phyloP scores from a whole-genome alignment of 148 eudicot species.

The Rhododendron ovatum region DNA sequence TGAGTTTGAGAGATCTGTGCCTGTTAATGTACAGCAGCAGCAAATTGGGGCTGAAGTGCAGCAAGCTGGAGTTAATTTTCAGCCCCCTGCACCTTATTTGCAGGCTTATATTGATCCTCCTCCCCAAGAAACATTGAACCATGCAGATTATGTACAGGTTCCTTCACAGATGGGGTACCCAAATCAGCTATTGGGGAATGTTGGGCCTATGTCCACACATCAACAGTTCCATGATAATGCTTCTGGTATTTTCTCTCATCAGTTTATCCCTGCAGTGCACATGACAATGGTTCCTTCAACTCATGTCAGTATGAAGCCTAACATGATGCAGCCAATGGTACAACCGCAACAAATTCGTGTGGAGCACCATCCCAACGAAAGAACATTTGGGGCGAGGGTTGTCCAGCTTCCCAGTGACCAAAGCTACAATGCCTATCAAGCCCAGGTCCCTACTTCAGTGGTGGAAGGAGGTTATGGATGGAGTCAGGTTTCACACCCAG shows the following conservation, averaged over 20 bases:
- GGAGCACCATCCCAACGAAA: slow-evolving; percentile 25
- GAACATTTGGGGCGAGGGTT: slow-evolving; percentile 27
- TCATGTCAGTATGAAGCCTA: slow-evolving; percentile 52
- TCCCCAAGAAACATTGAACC: slow-evolving; percentile 48
- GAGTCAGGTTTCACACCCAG: slow-evolving; percentile 52
- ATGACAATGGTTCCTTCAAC: slow-evolving; percentile 57
- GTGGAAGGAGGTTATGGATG: slow-evolving; percentile 59
- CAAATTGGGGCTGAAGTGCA: slow-evolving; percentile 39
- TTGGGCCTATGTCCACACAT: slow-evolving; percentile 53
- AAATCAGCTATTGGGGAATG: slow-evolving; percentile 40
- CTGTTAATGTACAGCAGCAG: slow-evolving; percentile 33
- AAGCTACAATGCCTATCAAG: slow-evolving; percentile 47
- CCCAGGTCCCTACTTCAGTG: slow-evolving; percentile 35
- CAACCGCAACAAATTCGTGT: slow-evolving; percentile 40
- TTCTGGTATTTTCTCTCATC: slow-evolving; percentile 39
- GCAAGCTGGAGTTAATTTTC: slow-evolving; percentile 35
- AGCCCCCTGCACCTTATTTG: slow-evolving; percentile 42
- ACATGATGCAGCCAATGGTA: slow-evolving; percentile 32
- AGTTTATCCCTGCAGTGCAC: slow-evolving; percentile 47
- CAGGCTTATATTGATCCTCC: slow-evolving; percentile 60
- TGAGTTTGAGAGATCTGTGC: slow-evolving; percentile 41
- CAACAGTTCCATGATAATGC: slow-evolving; percentile 44
- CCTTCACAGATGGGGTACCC: slow-evolving; percentile 62
- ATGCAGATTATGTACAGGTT: slow-evolving; percentile 39
- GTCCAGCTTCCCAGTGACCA: slow-evolving; percentile 58